phyloP scores from a whole-genome alignment of 306 rosid genomes.

The Cucurbita argyrosperma region DNA sequence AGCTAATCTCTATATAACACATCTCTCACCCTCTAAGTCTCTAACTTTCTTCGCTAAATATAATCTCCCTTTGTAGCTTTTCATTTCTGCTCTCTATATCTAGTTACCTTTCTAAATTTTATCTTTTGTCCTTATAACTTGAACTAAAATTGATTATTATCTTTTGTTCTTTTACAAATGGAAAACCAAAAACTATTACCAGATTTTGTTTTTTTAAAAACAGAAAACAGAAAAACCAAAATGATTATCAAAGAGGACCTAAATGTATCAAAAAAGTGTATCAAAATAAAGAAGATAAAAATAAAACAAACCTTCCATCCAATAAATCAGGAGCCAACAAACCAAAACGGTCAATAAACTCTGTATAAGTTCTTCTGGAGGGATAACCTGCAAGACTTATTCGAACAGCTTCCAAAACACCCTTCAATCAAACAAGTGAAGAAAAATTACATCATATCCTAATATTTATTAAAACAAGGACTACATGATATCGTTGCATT shows the following conservation, averaged over 20 bases:
- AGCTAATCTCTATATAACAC: not conserved
- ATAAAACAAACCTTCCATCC: constrained; percentile 56
- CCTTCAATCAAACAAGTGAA: constrained; percentile 26
- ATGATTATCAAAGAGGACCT: not conserved
- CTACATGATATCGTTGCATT: not conserved
- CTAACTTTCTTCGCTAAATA: not conserved
- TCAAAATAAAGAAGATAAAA: not conserved
- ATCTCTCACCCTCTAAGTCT: not conserved
- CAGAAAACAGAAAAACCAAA: too few species aligned
- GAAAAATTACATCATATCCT: not conserved
- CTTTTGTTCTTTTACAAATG: too few species aligned
- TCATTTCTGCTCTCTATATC: not conserved
- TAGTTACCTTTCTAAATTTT: not conserved
- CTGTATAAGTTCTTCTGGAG: constrained; percentile 71
- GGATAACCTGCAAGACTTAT: constrained; percentile 98
- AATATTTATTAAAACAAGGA: not conserved
- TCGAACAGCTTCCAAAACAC: constrained; percentile 95
- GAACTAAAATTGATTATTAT: not conserved
- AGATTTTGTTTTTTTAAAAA: too few species aligned
- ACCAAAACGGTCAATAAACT: constrained; percentile 92
- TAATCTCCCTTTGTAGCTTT: not conserved
- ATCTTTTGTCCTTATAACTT: not conserved
- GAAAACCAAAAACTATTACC: too few species aligned
- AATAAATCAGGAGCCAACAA: constrained; percentile 52
- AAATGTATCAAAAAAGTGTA: not conserved